These are phyloP conservation scores for Colletotrichum costaricense DNA, from an alignment of 2,329 filamentous ascomycete genomes.

Conservation along the genomic window DNA sequence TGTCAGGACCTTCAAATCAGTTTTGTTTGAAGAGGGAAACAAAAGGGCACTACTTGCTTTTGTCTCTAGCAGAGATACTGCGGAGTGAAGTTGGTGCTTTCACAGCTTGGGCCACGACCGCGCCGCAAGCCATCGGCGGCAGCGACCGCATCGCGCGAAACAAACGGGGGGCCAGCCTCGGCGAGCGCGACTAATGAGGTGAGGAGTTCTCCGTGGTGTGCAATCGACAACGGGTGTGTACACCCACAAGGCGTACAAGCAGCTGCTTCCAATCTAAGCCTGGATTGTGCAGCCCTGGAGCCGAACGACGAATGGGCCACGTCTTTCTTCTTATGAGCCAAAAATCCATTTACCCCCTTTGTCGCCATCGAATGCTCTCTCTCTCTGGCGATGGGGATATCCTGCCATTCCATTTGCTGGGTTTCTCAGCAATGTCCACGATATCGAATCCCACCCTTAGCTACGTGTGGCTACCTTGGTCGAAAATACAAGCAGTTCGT, in stretches of 20 bases:
- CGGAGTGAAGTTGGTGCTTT: not conserved
- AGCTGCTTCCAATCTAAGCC: not conserved
- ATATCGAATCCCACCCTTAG: not conserved
- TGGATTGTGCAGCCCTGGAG: not conserved
- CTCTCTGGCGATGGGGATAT: not conserved
- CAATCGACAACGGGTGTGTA: not conserved
- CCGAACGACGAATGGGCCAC: not conserved
- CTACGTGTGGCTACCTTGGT: not conserved
- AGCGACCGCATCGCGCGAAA: slow-evolving; percentile 10
- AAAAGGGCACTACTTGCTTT: too few species aligned
- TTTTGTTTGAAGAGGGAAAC: too few species aligned
- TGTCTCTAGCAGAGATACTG: not conserved
- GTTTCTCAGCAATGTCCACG: not conserved
- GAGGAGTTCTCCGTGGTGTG: not conserved
- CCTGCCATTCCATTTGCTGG: not conserved
- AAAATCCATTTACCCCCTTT: not conserved
- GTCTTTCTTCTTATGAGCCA: not conserved
- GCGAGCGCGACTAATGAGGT: slow-evolving; percentile 10
- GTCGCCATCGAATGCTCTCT: not conserved
- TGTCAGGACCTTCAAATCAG: too few species aligned
- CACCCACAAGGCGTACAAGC: not conserved
- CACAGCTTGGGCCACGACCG: not conserved
- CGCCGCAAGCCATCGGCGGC: slow-evolving; percentile 8
- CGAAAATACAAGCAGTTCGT: not conserved
- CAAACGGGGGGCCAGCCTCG: slow-evolving; percentile 5